These are phyloP conservation scores for Pelargonium exstipulatum DNA, from an alignment of 441 rosid species.

Conservation along the genomic window DNA sequence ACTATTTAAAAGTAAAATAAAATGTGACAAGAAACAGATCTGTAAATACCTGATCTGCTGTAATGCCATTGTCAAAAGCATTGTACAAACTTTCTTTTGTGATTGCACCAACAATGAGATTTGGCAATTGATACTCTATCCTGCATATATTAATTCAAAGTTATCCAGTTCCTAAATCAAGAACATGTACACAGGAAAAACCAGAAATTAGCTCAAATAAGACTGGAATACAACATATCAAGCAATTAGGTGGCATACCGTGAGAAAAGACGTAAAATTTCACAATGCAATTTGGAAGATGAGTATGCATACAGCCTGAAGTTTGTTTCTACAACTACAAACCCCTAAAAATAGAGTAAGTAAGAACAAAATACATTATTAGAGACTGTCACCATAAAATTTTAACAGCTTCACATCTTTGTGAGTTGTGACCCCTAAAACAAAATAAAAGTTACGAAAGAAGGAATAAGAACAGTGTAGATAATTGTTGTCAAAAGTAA, in stretches of 20 bases:
- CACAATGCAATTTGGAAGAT: constrained; percentile 81
- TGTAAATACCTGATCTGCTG: constrained; percentile 64
- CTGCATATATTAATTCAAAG: constrained; percentile 38
- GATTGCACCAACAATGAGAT: constrained; percentile 80
- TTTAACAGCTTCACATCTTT: background rate
- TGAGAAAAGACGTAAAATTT: constrained; percentile 82
- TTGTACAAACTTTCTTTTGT: constrained; percentile 83
- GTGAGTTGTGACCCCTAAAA: too few species aligned
- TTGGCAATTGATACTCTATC: constrained; percentile 91
- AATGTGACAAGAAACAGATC: background rate
- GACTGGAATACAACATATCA: constrained; percentile 8
- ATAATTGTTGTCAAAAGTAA: background rate
- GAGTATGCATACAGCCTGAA: constrained; percentile 92
- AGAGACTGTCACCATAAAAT: background rate
- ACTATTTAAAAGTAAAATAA: background rate
- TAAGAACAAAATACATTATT: constrained; percentile 4
- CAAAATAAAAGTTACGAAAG: background rate
- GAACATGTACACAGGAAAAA: background rate
- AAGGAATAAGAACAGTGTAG: background rate
- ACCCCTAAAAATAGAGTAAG: constrained; percentile 45
- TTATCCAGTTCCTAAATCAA: constrained; percentile 4
- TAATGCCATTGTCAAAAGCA: constrained; percentile 91
- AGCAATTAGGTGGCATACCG: constrained; percentile 37
- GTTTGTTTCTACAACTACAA: constrained; percentile 88
- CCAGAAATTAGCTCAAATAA: background rate